Conservation (phyloP, 805 yeast genomes). For the Teunomyces kruisii region DNA sequence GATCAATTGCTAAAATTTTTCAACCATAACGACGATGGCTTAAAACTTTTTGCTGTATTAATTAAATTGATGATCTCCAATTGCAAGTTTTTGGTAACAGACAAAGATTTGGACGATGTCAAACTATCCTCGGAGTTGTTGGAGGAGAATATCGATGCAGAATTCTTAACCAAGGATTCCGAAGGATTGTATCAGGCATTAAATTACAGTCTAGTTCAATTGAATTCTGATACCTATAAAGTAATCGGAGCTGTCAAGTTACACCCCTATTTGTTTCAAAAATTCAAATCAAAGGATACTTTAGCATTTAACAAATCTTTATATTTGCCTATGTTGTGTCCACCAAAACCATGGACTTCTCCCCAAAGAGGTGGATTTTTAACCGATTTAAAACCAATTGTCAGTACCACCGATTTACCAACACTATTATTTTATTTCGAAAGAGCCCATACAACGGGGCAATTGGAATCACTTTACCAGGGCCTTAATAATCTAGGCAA, state of each 20-base stretch:
- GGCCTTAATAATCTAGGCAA: slow-evolving; percentile 29
- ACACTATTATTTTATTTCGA: slow-evolving; percentile 20
- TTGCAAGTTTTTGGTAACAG: slow-evolving; percentile 11
- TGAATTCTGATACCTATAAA: background rate
- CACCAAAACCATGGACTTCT: slow-evolving; percentile 36
- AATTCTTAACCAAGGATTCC: background rate
- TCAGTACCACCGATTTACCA: slow-evolving; percentile 17
- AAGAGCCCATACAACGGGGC: slow-evolving; percentile 31
- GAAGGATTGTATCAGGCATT: slow-evolving; percentile 3
- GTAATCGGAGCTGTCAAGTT: slow-evolving; percentile 19
- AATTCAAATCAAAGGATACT: slow-evolving; percentile 12
- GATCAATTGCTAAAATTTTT: slow-evolving; percentile 12
- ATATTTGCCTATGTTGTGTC: slow-evolving; percentile 38
- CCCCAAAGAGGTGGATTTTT: slow-evolving; percentile 38
- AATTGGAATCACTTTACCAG: slow-evolving; percentile 27
- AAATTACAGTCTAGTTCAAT: background rate
- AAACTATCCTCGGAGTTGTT: slow-evolving; percentile 5
- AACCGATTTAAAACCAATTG: slow-evolving; percentile 21
- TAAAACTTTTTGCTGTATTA: slow-evolving; percentile 18
- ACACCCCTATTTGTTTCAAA: slow-evolving; percentile 22
- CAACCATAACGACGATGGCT: slow-evolving; percentile 15
- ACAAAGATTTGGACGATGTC: slow-evolving; percentile 7
- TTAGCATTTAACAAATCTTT: slow-evolving; percentile 12
- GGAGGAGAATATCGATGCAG: slow-evolving; percentile 1
- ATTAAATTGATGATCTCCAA: slow-evolving; percentile 15